Evolutionary conservation across 2,329 filamentous ascomycete species (phyloP).

Genomic region (Talaromyces sp.): DNA sequence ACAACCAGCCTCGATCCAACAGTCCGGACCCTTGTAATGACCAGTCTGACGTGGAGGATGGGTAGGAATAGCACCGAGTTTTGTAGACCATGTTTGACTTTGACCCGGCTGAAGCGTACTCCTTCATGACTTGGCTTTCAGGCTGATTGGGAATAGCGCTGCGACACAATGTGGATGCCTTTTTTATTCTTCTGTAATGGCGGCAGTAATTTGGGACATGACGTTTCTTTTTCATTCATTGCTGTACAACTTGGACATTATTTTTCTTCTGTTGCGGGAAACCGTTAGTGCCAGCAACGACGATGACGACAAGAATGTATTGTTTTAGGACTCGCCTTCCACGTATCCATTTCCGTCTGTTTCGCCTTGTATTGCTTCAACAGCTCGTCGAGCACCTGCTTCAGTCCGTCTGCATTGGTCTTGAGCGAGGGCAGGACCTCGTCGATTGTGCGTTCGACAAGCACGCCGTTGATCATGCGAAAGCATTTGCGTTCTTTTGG

Average conservation of each 20-base stretch:
- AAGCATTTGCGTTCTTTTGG: constrained; percentile 89
- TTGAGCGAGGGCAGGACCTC: constrained; percentile 86
- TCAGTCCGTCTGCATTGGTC: constrained; percentile 89
- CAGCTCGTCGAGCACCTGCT: constrained; percentile 88
- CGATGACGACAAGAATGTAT: not conserved
- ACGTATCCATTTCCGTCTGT: constrained; percentile 92
- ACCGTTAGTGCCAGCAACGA: not conserved
- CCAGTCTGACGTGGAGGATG: not conserved
- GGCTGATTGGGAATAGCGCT: not conserved
- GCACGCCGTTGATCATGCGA: constrained; percentile 94
- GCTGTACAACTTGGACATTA: constrained; percentile 45
- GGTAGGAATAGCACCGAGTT: not conserved
- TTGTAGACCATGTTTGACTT: not conserved
- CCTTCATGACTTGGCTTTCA: not conserved
- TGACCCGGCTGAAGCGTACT: not conserved
- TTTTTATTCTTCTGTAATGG: not conserved
- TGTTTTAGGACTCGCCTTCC: constrained; percentile 67
- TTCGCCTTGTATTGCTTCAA: constrained; percentile 95
- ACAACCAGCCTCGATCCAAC: not conserved
- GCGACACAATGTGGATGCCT: not conserved
- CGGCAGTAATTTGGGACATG: not conserved
- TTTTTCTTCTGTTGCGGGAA: constrained; percentile 39
- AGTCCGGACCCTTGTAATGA: not conserved
- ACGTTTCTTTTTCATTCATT: constrained; percentile 23
- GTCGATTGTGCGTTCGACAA: constrained; percentile 88